A percentile compares a stretch with the other conserved stretches of the same genome.
Evolutionary conservation across 257 asterid genomes (phyloP).

Genomic region (Petunia secreta): DNA sequence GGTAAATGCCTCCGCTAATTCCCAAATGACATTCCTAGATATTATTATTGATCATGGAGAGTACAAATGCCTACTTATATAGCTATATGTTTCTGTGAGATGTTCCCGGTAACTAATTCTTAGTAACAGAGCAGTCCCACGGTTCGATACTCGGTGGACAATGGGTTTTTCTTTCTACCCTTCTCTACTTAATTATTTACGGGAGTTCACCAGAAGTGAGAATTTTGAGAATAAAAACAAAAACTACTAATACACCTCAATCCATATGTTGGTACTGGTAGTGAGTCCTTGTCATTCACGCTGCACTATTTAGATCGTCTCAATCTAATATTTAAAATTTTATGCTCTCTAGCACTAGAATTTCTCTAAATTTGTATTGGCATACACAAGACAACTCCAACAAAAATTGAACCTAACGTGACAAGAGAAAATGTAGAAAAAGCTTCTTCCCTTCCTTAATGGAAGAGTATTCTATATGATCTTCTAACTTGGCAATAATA

Average conservation of each 20-base stretch:
- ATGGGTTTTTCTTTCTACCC: too few species aligned
- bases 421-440: neutral
- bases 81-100: neutral
- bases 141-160: too few species aligned
- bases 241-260: neutral
- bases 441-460: neutral
- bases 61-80: slow-evolving; percentile 4
- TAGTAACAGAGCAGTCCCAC: too few species aligned
- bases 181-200: too few species aligned
- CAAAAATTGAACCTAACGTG: neutral
- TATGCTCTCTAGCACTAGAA: neutral
- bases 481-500: neutral
- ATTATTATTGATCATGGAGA: neutral
- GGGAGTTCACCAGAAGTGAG: neutral
- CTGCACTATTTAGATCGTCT: neutral
- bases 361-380: neutral
- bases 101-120: neutral
- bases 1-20: too few species aligned
- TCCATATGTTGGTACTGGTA: neutral
- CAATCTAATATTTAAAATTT: neutral
- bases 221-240: neutral
- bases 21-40: too few species aligned
- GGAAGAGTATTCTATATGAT: neutral
- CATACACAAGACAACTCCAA: slow-evolving; percentile 5
- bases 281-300: neutral